Conservation (phyloP, 257 asterid genomes). For the Nicotiana otophora region DNA sequence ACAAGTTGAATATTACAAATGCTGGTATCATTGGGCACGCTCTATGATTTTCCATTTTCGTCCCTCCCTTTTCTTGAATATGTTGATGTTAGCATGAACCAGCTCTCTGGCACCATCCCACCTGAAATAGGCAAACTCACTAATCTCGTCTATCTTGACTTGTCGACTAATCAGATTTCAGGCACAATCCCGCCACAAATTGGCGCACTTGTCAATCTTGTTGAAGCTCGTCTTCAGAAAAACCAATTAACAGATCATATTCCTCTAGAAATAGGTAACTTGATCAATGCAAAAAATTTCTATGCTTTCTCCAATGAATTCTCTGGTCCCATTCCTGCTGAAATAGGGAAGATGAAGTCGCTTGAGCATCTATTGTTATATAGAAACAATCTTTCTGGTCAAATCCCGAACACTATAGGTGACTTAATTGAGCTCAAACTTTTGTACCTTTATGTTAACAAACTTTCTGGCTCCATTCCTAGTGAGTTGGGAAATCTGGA, state of each 20-base stretch:
- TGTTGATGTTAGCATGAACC: conserved; percentile 17
- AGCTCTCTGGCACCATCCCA: conserved; percentile 11
- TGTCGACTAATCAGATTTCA: background rate
- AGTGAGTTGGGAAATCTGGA: too few relatives aligned
- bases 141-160: background rate
- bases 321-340: too few relatives aligned
- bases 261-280: too few relatives aligned
- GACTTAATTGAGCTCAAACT: too few relatives aligned
- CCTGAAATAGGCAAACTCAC: background rate
- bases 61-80: conserved; percentile 19
- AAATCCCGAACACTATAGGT: too few relatives aligned
- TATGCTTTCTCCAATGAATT: too few relatives aligned
- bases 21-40: conserved; percentile 13
- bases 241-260: too few relatives aligned
- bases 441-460: background rate
- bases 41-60: conserved; percentile 17
- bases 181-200: conserved; percentile 12
- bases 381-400: too few relatives aligned
- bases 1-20: conserved; percentile 4
- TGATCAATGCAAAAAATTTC: too few relatives aligned
- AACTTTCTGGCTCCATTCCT: conserved; percentile 14
- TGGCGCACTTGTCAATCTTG: background rate
- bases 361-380: too few relatives aligned
- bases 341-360: too few relatives aligned
- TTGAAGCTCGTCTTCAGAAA: too few relatives aligned